Evolutionary conservation across 1,139 yeast species (phyloP), one percentile per base, ranked within the genome.

Genomic region (Pichia sp.): DNA sequence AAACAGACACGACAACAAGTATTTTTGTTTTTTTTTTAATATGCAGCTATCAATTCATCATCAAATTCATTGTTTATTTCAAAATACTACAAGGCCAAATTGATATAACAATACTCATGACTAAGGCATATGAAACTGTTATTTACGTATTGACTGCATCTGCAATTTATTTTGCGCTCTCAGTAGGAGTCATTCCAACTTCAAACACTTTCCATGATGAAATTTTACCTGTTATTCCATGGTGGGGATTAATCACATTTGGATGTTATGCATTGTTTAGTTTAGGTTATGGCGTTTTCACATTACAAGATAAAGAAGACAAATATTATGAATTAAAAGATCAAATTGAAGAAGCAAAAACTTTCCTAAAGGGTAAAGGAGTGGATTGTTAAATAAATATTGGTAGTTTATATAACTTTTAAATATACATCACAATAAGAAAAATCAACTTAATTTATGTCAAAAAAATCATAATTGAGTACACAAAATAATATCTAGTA

Each of bases 231-330:
- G 73, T 71, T 27, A 65, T 83, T 48, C 92, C 92, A 42, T 80
- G 75, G 71, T 83, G 90, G 90, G 73, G 69, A 0, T 66, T 83
- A 54, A 86, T 83, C 30, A 58, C 83, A 6, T 82, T 83, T 61
- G 90, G 90, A 30, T 68, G 85, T 23, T 83, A 80, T 58, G 80
- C 89, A n/a, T 71, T 40, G 11, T 40, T 40, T 16, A 35, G 37
- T 23, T 35, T 40, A 27, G 43, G 92, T 35, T 77, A 76, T 71
- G 87, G 86, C 44, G 81, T 83, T 23, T 68, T 71, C 57, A 78
- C 87, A 1, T 80, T 83, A 67, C 80, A 82, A 58, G 87, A 83
- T 66, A 83, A 82, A 65, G 80, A 80, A 54, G 83, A 72, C 45
- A 82, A 81, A 62, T 79, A 82, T 65, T 62, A 70, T 55, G 89